Base-by-base conservation (phyloP, 305 asterid genomes). In the Nicotiana rustica region DNA sequence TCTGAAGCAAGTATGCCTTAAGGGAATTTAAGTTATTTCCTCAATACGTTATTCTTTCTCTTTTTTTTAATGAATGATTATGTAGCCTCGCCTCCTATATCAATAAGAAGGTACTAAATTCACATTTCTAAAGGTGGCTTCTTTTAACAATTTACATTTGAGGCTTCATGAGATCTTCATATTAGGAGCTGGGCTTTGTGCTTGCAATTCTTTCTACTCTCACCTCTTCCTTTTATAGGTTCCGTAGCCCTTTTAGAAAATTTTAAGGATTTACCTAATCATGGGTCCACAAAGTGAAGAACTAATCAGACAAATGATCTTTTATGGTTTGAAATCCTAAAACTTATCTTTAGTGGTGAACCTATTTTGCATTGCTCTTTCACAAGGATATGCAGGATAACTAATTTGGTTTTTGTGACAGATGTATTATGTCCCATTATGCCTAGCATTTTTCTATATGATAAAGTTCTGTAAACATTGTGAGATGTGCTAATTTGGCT, bases 301-400 rank as follows among this genome's bases (percentile, higher is more conserved):
- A 67, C 52, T 15, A 33, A 10, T 33, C 14, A 3, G 25, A 67
- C 25, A 67, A 35, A 33, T 15, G 75, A 15, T 7, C 1, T 29
- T 67, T 67, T 31, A 35, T 33, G 75, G 75, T 67, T 67, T 25
- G 52, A 35, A 31, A 67, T 67, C 75, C 13, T 67, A 7, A 17
- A 31, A 14, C 17, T 10, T 67, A 35, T 35, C 14, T 66, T 31
- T 67, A 33, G 49, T 67, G 52, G 75, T 67, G 52, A 33, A 67
- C 33, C 49, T 35, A 33, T 67, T 67, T 35, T 67, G 7, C 25
- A 67, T 7, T 67, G 36, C 52, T 67, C 6, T 35, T 67, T 67
- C 75, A 67, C 75, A 67, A 33, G 25, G 13, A 35, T 33, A 17
- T 67, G 75, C 25, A 35, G 52, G 49, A 67, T 67, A 33, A 15